These are phyloP conservation scores for Claviceps pazoutovae DNA, from an alignment of 2,329 filamentous ascomycete genomes.

Conservation along the genomic window DNA sequence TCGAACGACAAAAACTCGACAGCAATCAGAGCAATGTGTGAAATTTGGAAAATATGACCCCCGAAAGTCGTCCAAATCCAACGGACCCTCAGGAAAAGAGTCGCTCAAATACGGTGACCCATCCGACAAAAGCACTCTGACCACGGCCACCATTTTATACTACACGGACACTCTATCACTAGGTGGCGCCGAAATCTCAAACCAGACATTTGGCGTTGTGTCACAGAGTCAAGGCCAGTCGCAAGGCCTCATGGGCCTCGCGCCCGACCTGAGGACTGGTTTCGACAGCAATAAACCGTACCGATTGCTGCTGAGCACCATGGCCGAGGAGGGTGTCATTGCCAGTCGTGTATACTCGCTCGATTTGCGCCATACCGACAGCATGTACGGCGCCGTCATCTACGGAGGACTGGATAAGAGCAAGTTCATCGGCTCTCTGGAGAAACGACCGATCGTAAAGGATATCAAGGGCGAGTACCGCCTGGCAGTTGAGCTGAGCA, in stretches of 20 bases:
- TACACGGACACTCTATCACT: conserved; percentile 32
- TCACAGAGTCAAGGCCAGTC: conserved; percentile 30
- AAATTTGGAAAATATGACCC: conserved; percentile 31
- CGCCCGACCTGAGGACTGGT: conserved; percentile 26
- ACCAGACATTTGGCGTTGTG: conserved; percentile 38
- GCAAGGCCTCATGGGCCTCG: conserved; percentile 38
- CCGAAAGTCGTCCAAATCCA: conserved; percentile 22
- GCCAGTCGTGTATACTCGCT: conserved; percentile 36
- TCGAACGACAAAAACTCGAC: conserved; percentile 19
- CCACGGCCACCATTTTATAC: conserved; percentile 28
- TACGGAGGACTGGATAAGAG: conserved; percentile 39
- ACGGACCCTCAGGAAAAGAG: conserved; percentile 22
- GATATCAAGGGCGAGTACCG: conserved; percentile 22
- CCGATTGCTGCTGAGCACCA: conserved; percentile 37
- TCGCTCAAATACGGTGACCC: conserved; percentile 27
- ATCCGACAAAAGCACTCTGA: conserved; percentile 21
- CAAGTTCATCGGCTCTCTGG: conserved; percentile 34
- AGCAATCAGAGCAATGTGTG: conserved; percentile 23
- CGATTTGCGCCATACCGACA: conserved; percentile 31
- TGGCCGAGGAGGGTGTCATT: conserved; percentile 32
- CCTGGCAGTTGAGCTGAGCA: conserved; percentile 21
- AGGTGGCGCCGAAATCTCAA: conserved; percentile 24
- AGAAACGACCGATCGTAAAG: conserved; percentile 27
- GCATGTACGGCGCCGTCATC: conserved; percentile 32
- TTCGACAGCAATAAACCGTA: conserved; percentile 28